phyloP scores from a whole-genome alignment of 208 protist species.

The Acanthamoeba culbertsoni region DNA sequence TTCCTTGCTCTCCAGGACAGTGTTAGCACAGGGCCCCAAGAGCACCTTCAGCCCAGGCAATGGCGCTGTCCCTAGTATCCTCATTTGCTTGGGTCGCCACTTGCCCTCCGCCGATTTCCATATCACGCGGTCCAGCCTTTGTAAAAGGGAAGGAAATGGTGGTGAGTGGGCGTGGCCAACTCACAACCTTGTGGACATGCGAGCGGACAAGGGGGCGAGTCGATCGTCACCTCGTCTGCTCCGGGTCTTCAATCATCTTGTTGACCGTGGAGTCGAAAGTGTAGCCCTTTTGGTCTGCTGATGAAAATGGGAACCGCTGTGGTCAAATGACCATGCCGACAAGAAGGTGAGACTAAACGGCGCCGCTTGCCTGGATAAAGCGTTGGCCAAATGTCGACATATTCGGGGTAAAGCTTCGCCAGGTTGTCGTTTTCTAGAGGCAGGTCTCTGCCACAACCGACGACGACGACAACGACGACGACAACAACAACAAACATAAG shows the following conservation, averaged over 20 bases:
- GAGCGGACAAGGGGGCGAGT: not conserved
- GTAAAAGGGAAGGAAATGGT: no score
- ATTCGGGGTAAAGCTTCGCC: not conserved
- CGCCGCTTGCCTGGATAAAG: not conserved
- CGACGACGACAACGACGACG: not conserved
- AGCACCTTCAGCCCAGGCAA: not conserved
- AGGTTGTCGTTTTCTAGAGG: constrained; percentile 14
- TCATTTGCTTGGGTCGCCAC: not conserved
- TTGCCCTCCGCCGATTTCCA: not conserved
- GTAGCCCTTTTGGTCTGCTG: constrained; percentile 8
- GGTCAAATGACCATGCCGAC: not conserved
- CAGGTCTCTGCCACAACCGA: not conserved
- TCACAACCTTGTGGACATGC: no score
- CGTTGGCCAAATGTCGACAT: constrained; percentile 7
- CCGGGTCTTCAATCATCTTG: not conserved
- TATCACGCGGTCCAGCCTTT: constrained; percentile 40
- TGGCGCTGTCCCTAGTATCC: not conserved
- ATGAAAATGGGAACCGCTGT: no score
- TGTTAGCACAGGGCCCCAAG: not conserved
- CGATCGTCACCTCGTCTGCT: not conserved
- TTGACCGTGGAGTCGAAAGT: constrained; percentile 29
- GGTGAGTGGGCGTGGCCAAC: no score
- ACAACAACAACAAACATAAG: no score
- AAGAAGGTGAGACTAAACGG: not conserved
- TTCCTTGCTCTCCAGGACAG: no score